Conservation (phyloP, 441 rosid genomes). For the Mallotus japonicus region DNA sequence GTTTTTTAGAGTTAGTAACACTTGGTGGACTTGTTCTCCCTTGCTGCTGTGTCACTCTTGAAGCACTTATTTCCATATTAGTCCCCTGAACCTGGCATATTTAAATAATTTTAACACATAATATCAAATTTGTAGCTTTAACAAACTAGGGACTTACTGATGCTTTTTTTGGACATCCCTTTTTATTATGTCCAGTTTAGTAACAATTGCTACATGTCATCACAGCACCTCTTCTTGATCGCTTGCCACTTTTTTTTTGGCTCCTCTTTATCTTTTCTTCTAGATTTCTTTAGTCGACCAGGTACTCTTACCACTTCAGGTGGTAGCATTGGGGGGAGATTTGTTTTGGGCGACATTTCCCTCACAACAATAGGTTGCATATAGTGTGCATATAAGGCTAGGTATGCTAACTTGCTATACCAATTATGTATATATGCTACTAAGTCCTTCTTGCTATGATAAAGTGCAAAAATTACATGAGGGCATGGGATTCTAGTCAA, state of each 20-base stretch:
- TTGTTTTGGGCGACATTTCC: neutral
- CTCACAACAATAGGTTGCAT: neutral
- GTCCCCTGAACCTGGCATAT: no score
- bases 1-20: no score
- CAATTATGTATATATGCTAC: neutral
- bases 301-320: neutral
- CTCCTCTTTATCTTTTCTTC: neutral
- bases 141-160: no score
- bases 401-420: neutral
- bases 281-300: neutral
- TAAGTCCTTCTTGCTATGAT: rapidly evolving
- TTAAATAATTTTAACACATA: no score
- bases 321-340: neutral
- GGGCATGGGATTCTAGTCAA: neutral
- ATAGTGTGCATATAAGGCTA: neutral
- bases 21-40: no score
- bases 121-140: no score
- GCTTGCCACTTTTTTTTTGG: neutral
- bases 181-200: neutral
- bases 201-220: neutral
- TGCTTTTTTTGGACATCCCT: neutral
- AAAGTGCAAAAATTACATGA: neutral
- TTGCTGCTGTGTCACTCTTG: no score
- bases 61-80: no score
- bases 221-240: neutral